phyloP scores from a whole-genome alignment of 768 basidiomycete genomes.

The Pulveroboletus sp. region DNA sequence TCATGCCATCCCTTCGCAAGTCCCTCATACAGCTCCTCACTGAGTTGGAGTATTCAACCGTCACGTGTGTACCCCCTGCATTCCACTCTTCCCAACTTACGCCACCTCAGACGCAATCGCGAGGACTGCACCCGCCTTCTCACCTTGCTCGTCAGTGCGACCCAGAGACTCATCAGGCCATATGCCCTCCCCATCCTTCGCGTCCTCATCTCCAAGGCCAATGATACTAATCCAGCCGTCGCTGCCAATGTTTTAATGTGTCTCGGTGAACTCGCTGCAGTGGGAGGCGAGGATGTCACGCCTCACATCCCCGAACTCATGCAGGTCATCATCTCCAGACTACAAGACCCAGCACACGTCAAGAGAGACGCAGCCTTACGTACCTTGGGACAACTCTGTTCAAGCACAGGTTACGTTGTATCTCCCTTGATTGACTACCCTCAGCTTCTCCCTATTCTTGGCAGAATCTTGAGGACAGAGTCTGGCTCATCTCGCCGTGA shows the following conservation, averaged over 20 bases:
- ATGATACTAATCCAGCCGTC: slow-evolving; percentile 79
- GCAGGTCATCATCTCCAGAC: slow-evolving; percentile 80
- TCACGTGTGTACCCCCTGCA: slow-evolving; percentile 51
- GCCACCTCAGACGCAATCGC: slow-evolving; percentile 57
- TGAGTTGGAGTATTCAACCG: slow-evolving; percentile 93
- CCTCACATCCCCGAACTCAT: slow-evolving; percentile 83
- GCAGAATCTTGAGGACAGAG: slow-evolving; percentile 82
- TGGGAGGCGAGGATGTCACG: slow-evolving; percentile 88
- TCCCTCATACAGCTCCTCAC: slow-evolving; percentile 94
- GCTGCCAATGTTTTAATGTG: slow-evolving; percentile 92
- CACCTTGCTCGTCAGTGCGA: slow-evolving; percentile 84
- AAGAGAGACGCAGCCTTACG: slow-evolving; percentile 94
- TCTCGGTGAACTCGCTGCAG: slow-evolving; percentile 87
- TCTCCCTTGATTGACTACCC: slow-evolving; percentile 88
- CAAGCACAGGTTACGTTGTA: slow-evolving; percentile 93
- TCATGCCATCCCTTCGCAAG: slow-evolving; percentile 95
- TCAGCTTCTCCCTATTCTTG: slow-evolving; percentile 79
- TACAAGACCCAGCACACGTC: slow-evolving; percentile 82
- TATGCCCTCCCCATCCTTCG: slow-evolving; percentile 94
- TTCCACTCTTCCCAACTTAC: neutral
- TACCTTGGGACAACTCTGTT: slow-evolving; percentile 92
- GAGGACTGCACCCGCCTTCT: slow-evolving; percentile 92
- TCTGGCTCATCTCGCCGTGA: slow-evolving; percentile 71
- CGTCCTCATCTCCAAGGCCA: slow-evolving; percentile 85
- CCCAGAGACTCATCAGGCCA: slow-evolving; percentile 90